Evolutionary conservation across 306 rosid species (phyloP).

Genomic region (Erythrophleum fordii): DNA sequence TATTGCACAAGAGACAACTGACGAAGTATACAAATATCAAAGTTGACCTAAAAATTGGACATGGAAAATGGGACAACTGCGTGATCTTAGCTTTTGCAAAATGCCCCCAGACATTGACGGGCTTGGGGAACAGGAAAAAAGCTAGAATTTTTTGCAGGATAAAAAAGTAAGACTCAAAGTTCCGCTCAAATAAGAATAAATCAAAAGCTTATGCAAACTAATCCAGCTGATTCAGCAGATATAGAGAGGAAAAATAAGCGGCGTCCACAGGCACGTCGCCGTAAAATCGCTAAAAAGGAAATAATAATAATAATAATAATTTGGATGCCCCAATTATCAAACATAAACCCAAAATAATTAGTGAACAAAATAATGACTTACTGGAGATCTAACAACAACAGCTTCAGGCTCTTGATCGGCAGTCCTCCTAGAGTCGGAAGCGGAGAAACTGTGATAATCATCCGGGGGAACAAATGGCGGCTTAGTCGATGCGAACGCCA

Average conservation of each 20-base stretch:
- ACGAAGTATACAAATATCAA: slow-evolving; percentile 9
- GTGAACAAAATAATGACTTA: slow-evolving; percentile 34
- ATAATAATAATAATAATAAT: background rate
- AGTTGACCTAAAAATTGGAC: background rate
- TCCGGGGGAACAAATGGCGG: slow-evolving; percentile 77
- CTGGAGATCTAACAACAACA: slow-evolving; percentile 82
- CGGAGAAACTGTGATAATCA: slow-evolving; percentile 73
- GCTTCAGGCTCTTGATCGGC: slow-evolving; percentile 72
- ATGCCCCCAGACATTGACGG: background rate
- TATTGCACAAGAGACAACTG: slow-evolving; percentile 14
- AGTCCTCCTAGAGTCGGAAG: slow-evolving; percentile 41
- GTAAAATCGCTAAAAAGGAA: background rate
- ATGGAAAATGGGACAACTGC: background rate
- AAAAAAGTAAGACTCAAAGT: slow-evolving; percentile 4
- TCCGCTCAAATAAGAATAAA: slow-evolving; percentile 14
- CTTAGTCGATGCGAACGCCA: slow-evolving; percentile 70
- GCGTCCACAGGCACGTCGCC: background rate
- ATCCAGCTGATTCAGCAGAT: slow-evolving; percentile 26
- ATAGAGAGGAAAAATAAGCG: background rate
- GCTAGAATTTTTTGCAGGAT: background rate
- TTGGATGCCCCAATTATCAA: background rate
- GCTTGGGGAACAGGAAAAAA: background rate
- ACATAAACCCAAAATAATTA: background rate
- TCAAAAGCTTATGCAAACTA: background rate
- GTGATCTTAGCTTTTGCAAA: background rate